Conservation (phyloP, 495 filamentous ascomycete species). For the Rusavskia elegans region DNA sequence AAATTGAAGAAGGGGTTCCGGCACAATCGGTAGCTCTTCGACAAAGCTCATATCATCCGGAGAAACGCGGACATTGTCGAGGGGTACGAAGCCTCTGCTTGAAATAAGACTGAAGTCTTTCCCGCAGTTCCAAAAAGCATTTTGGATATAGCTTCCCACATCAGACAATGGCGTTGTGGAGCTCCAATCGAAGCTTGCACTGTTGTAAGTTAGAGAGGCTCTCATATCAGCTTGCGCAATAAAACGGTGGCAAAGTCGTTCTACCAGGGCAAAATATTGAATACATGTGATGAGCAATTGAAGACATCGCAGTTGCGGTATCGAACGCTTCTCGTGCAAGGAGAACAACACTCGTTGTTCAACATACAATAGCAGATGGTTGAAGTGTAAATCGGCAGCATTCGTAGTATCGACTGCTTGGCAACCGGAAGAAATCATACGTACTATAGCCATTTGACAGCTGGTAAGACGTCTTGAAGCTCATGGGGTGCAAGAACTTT, state of each 20-base stretch:
- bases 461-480: conserved; percentile 50
- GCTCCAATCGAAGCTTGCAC: conserved; percentile 60
- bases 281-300: too few species aligned
- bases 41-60: conserved; percentile 78
- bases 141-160: conserved; percentile 71
- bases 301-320: too few species aligned
- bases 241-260: too few species aligned
- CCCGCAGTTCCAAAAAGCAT: conserved; percentile 88
- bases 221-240: neutral
- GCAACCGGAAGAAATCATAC: conserved; percentile 12
- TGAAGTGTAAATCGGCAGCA: too few species aligned
- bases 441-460: conserved; percentile 27
- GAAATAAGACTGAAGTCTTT: conserved; percentile 70
- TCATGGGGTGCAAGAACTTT: conserved; percentile 41
- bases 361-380: too few species aligned
- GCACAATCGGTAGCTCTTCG: conserved; percentile 74
- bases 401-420: conserved; percentile 22
- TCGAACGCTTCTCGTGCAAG: too few species aligned
- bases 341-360: too few species aligned
- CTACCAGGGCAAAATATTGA: too few species aligned
- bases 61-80: conserved; percentile 59
- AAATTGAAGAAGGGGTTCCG: conserved; percentile 50
- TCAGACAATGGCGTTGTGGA: conserved; percentile 77
- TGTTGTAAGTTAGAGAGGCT: neutral
- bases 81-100: conserved; percentile 67